Evolutionary conservation across 169 alveolate genomes (phyloP).

Genomic region (Miamiensis avidus): DNA sequence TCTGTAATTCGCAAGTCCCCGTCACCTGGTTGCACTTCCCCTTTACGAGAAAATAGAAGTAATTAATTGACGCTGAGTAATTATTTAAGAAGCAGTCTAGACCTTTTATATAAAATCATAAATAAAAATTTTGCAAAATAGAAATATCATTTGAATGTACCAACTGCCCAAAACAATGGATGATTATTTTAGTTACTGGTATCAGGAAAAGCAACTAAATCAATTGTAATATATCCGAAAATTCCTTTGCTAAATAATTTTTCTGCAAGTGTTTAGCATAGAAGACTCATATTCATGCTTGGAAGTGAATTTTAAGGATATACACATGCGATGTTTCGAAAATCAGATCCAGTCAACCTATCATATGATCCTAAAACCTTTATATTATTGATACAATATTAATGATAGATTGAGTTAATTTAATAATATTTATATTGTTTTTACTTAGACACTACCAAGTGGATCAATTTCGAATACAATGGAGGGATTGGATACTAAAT

Average conservation of each 20-base stretch:
- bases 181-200: conserved; percentile 54
- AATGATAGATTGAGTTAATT: neutral
- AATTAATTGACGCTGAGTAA: conserved; percentile 58
- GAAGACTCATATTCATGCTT: conserved; percentile 66
- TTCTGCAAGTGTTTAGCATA: conserved; percentile 70
- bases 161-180: conserved; percentile 76
- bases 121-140: neutral
- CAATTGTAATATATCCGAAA: conserved; percentile 86
- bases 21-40: conserved; percentile 61
- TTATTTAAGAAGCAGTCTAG: conserved; percentile 62
- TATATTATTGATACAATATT: neutral
- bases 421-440: neutral
- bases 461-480: conserved; percentile 81
- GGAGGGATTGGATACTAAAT: conserved; percentile 68
- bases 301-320: conserved; percentile 79
- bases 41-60: conserved; percentile 71
- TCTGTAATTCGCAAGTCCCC: conserved; percentile 58
- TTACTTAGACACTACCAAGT: conserved; percentile 72
- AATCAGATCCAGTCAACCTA: conserved; percentile 75
- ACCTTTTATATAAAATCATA: conserved; percentile 33
- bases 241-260: conserved; percentile 79
- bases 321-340: conserved; percentile 74
- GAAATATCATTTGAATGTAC: neutral
- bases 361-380: conserved; percentile 77
- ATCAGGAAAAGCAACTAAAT: conserved; percentile 76